phyloP scores from a whole-genome alignment of 2,329 filamentous ascomycete species.

The Westerdykella aurantiaca region DNA sequence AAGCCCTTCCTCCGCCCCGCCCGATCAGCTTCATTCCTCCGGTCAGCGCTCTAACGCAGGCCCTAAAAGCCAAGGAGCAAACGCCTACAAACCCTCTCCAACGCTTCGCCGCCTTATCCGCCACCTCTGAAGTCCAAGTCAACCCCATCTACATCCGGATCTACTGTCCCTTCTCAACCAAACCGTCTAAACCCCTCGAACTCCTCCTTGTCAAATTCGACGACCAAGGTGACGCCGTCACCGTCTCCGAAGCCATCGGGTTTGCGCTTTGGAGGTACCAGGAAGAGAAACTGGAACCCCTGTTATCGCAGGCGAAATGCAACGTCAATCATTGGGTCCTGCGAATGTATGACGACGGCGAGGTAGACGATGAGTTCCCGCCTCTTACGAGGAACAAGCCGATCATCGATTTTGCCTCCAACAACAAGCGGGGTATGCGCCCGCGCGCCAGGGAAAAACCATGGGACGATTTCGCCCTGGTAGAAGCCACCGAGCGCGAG shows the following conservation, averaged over 20 bases:
- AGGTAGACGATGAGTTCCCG: constrained; percentile 80
- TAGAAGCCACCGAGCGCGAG: constrained; percentile 63
- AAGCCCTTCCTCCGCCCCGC: constrained; percentile 64
- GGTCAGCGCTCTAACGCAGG: constrained; percentile 64
- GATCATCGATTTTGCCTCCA: constrained; percentile 70
- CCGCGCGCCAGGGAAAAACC: constrained; percentile 67
- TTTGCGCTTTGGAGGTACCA: constrained; percentile 72
- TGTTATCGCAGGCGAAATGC: constrained; percentile 58
- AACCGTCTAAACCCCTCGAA: constrained; percentile 61
- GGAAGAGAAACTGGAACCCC: constrained; percentile 67
- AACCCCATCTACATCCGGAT: constrained; percentile 72
- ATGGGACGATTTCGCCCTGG: constrained; percentile 77
- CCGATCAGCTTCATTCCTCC: constrained; percentile 67
- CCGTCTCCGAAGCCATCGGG: constrained; percentile 75
- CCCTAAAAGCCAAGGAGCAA: constrained; percentile 65
- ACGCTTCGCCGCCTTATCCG: constrained; percentile 68
- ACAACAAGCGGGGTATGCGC: constrained; percentile 64
- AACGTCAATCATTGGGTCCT: constrained; percentile 80
- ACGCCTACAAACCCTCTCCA: constrained; percentile 68
- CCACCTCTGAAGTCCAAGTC: constrained; percentile 61
- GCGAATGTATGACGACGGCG: constrained; percentile 76
- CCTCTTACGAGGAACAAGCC: constrained; percentile 68
- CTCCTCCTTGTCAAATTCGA: constrained; percentile 65
- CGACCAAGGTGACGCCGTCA: constrained; percentile 64
- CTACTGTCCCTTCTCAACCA: constrained; percentile 65